Conservation (phyloP, 202 grass and related monocot species). For the Carex sylvatica region DNA sequence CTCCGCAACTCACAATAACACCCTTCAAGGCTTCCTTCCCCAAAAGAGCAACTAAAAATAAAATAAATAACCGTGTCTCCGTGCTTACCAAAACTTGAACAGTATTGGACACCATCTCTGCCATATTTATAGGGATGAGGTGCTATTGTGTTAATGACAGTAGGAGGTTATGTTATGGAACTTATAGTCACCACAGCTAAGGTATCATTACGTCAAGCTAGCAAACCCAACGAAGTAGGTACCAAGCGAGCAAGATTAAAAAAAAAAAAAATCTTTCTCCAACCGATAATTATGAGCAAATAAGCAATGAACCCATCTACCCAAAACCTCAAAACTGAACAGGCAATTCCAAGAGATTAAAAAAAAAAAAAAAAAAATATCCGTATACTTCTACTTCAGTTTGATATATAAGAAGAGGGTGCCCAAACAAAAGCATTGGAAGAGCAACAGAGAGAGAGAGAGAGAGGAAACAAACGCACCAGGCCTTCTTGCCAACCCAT, state of each 20-base stretch:
- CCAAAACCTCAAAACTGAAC: not conserved
- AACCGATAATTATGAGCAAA: not conserved
- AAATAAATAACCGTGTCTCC: not conserved
- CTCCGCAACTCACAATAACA: not conserved
- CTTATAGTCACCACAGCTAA: not conserved
- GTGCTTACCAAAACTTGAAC: not conserved
- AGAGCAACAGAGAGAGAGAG: not conserved
- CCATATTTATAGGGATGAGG: not conserved
- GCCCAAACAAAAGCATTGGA: not conserved
- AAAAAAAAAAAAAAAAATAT: not conserved
- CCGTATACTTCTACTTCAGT: not conserved
- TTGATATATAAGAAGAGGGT: not conserved
- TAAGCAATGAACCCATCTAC: not conserved
- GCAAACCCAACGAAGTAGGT: not conserved
- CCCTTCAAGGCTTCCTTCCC: not conserved
- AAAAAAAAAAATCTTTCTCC: not conserved
- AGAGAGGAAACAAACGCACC: slow-evolving; percentile 36
- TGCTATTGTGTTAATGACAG: not conserved
- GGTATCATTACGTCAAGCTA: not conserved
- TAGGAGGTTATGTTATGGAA: not conserved
- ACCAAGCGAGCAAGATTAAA: not conserved
- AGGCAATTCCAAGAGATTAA: not conserved
- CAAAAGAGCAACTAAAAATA: not conserved
- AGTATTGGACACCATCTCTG: not conserved
- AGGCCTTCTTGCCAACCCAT: slow-evolving; percentile 99